phyloP scores from a whole-genome alignment of 2,329 filamentous ascomycete genomes.

The Clarireedia hainanense region DNA sequence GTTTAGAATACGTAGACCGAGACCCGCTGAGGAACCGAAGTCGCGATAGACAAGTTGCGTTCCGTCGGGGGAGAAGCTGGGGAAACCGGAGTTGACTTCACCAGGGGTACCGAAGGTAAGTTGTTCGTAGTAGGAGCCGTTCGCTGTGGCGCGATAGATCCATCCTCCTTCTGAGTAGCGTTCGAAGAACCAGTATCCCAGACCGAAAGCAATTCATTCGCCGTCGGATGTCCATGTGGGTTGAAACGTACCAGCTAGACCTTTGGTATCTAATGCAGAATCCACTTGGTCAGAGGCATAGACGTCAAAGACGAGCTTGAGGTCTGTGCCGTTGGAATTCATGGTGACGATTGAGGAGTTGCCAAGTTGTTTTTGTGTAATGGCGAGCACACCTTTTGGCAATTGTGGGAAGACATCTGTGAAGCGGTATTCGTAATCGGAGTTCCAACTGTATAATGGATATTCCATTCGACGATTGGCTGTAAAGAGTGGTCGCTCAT shows the following conservation, averaged over 20 bases:
- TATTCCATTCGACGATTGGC: constrained; percentile 30
- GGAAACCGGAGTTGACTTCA: constrained; percentile 33
- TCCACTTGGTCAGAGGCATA: not conserved
- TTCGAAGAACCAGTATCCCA: constrained; percentile 34
- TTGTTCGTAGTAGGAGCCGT: constrained; percentile 22
- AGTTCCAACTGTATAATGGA: constrained; percentile 33
- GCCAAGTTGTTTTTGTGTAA: constrained; percentile 35
- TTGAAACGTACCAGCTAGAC: constrained; percentile 33
- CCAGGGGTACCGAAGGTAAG: constrained; percentile 28
- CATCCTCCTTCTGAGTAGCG: constrained; percentile 22
- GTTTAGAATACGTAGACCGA: constrained; percentile 29
- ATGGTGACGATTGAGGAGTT: constrained; percentile 32
- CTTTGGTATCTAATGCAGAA: constrained; percentile 15
- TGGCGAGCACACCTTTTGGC: constrained; percentile 25
- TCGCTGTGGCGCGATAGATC: constrained; percentile 14
- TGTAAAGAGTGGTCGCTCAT: constrained; percentile 24
- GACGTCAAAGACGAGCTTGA: constrained; percentile 26
- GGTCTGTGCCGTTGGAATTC: constrained; percentile 11
- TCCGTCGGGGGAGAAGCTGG: constrained; percentile 33
- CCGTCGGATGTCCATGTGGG: constrained; percentile 33
- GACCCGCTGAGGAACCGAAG: constrained; percentile 23
- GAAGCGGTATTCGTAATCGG: constrained; percentile 36
- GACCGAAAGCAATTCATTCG: constrained; percentile 32
- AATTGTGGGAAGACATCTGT: constrained; percentile 35
- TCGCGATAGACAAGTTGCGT: constrained; percentile 32